Base-by-base conservation (phyloP, 106 monocot species). In the Gastrodia elata region DNA sequence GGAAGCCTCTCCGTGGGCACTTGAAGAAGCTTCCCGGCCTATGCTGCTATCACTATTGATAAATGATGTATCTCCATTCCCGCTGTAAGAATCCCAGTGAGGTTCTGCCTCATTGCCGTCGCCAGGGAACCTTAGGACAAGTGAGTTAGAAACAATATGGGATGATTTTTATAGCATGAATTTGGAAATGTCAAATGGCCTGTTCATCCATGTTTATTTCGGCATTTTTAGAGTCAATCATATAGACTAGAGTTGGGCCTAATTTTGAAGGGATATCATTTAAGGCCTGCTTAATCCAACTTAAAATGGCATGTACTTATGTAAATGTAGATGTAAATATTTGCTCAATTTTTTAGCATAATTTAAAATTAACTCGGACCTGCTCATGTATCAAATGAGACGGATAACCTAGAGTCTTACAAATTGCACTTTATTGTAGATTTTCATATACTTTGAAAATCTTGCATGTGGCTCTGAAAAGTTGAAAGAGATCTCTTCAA, bases 71-170 rank as follows among this genome's bases (percentile, higher is more conserved):
- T 73, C 83, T 71, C 90, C 88, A 24, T 80, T 67, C 36, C 86
- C 90, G 67, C 84, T 94, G 77, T 87, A 91, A 68, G 85, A 77
- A 70, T 87, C 85, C 79, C 75, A 70, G 76, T 77, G 82, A 68
- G 72, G 38, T n/a, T 87, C 89, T 13, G 72, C 81, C 57, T 82
- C 85, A 86, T 78, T 88, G 58, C 88, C 82, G 46, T 87, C 90
- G 68, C 80, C 84, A 72, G 41, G 71, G 40, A 49, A 80, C 82
- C 89, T 92, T 79, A 39, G 68, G 39, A 68, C 39, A 39, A 38
- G 16, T n/a, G 39, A 68, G 38, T 39, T 10, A 68, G 24, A 68
- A 18, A 35, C 35, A 38, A 68, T 20, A 68, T 68, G 20, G 22
- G 8, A 39, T 39, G 15, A 9, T 5, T 68, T 38, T 39, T 65